Evolutionary conservation across 371 early-diverging fungal genomes (phyloP).

Genomic region (Mortierella sp.): DNA sequence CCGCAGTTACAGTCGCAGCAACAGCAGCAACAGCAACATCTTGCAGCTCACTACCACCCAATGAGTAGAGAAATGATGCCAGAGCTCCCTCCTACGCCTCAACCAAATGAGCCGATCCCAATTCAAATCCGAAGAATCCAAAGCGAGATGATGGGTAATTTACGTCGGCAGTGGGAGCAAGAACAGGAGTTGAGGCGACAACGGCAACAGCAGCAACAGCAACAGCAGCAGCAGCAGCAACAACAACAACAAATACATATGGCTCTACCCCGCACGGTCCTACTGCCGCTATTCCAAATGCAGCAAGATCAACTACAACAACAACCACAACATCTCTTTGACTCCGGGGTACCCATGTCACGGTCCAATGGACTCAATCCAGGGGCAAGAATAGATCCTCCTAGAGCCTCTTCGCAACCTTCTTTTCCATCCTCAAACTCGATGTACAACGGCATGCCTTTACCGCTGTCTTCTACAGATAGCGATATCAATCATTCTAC

Average conservation of each 20-base stretch:
- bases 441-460: too few relatives aligned
- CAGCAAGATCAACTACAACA: too few relatives aligned
- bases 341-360: too few relatives aligned
- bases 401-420: too few relatives aligned
- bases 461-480: too few relatives aligned
- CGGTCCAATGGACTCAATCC: too few relatives aligned
- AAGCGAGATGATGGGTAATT: conserved; percentile 6
- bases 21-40: background rate
- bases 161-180: conserved; percentile 21
- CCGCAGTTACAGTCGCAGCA: background rate
- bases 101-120: conserved; percentile 29
- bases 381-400: too few relatives aligned
- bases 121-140: conserved; percentile 35
- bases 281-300: too few relatives aligned
- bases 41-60: background rate
- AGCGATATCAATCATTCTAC: too few relatives aligned
- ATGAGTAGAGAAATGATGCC: background rate
- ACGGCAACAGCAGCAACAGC: background rate
- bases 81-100: conserved; percentile 10
- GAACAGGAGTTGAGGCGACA: conserved; percentile 6
- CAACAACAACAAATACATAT: background rate
- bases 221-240: conserved; percentile 1
- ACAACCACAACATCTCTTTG: too few relatives aligned
- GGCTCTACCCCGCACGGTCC: background rate
- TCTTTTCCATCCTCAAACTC: too few relatives aligned